Evolutionary conservation across 1,139 yeast species (phyloP).

Genomic region (Kodamaea sp.): DNA sequence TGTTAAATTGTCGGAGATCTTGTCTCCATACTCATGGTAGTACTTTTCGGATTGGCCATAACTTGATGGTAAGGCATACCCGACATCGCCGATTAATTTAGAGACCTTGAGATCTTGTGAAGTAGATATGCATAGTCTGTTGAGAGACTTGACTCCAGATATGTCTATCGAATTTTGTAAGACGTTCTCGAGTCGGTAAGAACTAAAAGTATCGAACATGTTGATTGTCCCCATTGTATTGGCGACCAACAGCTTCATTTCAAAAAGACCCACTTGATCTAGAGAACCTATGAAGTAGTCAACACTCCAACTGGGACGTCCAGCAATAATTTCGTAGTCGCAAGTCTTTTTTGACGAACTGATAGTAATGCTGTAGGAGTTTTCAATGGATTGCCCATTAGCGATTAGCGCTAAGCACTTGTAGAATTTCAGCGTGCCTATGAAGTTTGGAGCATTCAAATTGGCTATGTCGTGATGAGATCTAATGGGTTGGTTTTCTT

Average conservation of each 20-base stretch:
- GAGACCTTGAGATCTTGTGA: conserved; percentile 34
- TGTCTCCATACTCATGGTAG: conserved; percentile 25
- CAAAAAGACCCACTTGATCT: conserved; percentile 45
- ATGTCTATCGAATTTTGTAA: conserved; percentile 8
- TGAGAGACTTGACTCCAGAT: conserved; percentile 2
- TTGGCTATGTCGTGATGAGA: conserved; percentile 38
- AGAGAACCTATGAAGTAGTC: conserved; percentile 37
- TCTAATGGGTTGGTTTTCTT: conserved; percentile 20
- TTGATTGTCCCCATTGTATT: conserved; percentile 33
- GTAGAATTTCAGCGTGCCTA: conserved; percentile 29
- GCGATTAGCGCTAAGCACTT: conserved; percentile 31
- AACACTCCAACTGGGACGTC: conserved; percentile 30
- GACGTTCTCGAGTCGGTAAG: conserved; percentile 20
- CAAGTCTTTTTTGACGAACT: conserved; percentile 26
- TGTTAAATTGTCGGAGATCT: conserved; percentile 37
- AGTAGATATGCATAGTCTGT: conserved; percentile 29
- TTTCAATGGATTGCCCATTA: conserved; percentile 28
- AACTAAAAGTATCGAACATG: conserved; percentile 28
- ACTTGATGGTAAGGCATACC: conserved; percentile 38
- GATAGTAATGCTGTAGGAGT: conserved; percentile 20
- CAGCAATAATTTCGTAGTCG: conserved; percentile 19
- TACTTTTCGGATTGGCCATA: conserved; percentile 25
- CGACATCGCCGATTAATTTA: conserved; percentile 27
- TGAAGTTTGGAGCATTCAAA: conserved; percentile 28
- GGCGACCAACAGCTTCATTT: conserved; percentile 34